A percentile compares a stretch with the other conserved stretches of the same genome.
These are phyloP conservation scores for Echinochloa phyllopogon DNA, from an alignment of 176 grass and related monocot genomes.

Conservation along the genomic window DNA sequence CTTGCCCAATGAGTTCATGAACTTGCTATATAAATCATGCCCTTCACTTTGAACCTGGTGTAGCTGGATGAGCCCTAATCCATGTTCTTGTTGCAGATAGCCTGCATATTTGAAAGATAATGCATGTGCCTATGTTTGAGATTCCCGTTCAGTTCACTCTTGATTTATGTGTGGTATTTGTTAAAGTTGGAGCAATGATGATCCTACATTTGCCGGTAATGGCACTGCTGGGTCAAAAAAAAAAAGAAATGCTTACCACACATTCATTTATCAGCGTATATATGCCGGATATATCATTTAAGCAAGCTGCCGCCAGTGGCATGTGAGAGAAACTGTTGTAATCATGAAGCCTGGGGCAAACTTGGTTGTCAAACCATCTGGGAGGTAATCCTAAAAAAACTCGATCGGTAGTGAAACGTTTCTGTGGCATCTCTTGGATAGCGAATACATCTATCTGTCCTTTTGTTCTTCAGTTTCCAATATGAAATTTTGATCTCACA, in stretches of 20 bases:
- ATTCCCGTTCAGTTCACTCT: neutral
- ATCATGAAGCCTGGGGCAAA: neutral
- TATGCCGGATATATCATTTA: conserved; percentile 4
- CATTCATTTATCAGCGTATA: conserved; percentile 16
- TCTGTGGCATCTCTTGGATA: neutral
- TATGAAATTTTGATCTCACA: neutral
- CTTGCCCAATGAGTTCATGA: conserved; percentile 13
- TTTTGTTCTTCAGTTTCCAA: neutral
- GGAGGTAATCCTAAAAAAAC: neutral
- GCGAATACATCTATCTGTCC: neutral
- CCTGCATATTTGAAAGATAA: conserved; percentile 31
- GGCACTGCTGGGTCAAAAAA: neutral
- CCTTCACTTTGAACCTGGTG: conserved; percentile 35
- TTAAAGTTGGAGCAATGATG: conserved; percentile 2
- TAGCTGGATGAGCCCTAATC: neutral
- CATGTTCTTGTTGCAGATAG: neutral
- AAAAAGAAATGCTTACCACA: neutral
- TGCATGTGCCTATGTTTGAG: conserved; percentile 2
- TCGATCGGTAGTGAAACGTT: neutral
- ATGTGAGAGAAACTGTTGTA: neutral
- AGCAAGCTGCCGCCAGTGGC: neutral
- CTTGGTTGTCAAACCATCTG: neutral
- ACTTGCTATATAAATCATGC: conserved; percentile 30
- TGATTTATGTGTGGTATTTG: neutral
- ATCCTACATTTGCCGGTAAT: neutral